Conservation (phyloP, 1,284 basidiomycete species). For the Moesziomyces sp. region DNA sequence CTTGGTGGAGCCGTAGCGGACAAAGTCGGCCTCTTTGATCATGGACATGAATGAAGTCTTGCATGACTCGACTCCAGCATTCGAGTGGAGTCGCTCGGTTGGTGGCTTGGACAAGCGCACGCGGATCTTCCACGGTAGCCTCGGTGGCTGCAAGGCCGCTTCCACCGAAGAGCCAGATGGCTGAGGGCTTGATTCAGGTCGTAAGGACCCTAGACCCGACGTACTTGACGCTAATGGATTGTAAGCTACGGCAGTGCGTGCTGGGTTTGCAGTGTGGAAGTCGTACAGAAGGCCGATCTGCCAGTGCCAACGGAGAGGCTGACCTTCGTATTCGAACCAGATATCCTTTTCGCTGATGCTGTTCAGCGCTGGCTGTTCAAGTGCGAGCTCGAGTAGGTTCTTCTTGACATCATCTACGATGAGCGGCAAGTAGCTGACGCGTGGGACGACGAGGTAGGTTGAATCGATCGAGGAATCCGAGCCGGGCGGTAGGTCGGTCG, state of each 20-base stretch:
- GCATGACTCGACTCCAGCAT: slow-evolving; percentile 46
- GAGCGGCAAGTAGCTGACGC: slow-evolving; percentile 58
- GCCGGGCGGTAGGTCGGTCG: slow-evolving; percentile 37
- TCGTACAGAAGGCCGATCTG: slow-evolving; percentile 61
- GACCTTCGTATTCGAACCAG: slow-evolving; percentile 59
- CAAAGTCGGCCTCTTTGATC: slow-evolving; percentile 64
- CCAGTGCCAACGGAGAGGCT: slow-evolving; percentile 62
- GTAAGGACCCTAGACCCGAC: slow-evolving; percentile 19
- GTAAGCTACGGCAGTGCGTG: slow-evolving; percentile 27
- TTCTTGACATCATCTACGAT: slow-evolving; percentile 47
- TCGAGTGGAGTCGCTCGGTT: slow-evolving; percentile 47
- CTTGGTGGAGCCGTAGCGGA: slow-evolving; percentile 58
- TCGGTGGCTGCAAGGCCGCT: slow-evolving; percentile 2
- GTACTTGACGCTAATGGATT: slow-evolving; percentile 6
- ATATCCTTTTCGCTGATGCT: slow-evolving; percentile 45
- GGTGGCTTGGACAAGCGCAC: slow-evolving; percentile 54
- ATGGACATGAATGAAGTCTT: slow-evolving; percentile 59
- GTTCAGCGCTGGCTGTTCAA: slow-evolving; percentile 37
- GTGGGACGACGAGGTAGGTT: slow-evolving; percentile 52
- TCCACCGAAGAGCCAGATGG: not conserved
- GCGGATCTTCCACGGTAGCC: slow-evolving; percentile 51
- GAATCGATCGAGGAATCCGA: slow-evolving; percentile 37
- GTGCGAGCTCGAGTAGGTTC: slow-evolving; percentile 47
- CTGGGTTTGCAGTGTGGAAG: slow-evolving; percentile 50
- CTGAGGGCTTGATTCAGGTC: slow-evolving; percentile 5